A percentile compares a stretch with the other conserved stretches of the same genome.
Conservation (phyloP, 2,329 filamentous ascomycete genomes). For the Fusarium musae region DNA sequence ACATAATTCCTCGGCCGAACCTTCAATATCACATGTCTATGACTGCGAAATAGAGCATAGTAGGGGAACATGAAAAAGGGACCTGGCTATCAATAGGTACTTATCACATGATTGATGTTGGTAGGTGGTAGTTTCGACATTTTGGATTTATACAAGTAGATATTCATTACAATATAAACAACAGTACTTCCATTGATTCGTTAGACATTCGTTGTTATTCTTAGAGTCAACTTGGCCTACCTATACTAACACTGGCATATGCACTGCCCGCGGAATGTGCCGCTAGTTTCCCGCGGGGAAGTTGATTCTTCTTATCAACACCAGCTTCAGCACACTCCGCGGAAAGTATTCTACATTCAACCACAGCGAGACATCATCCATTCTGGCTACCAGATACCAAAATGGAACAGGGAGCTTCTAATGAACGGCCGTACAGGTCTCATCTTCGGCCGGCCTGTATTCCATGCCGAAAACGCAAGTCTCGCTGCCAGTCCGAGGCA, state of each 20-base stretch:
- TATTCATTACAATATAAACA: too few relatives aligned
- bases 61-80: too few relatives aligned
- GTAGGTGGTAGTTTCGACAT: too few relatives aligned
- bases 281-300: not conserved
- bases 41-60: not conserved
- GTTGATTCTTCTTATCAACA: not conserved
- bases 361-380: not conserved
- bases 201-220: too few relatives aligned
- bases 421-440: constrained; percentile 65
- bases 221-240: too few relatives aligned
- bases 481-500: constrained; percentile 68
- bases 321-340: not conserved
- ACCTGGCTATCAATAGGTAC: too few relatives aligned
- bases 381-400: not conserved
- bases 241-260: not conserved
- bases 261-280: not conserved
- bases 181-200: too few relatives aligned
- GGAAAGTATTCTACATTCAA: not conserved
- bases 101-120: too few relatives aligned
- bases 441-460: constrained; percentile 70
- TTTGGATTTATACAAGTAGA: too few relatives aligned
- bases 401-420: constrained; percentile 12
- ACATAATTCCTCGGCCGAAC: constrained; percentile 12
- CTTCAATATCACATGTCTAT: constrained; percentile 12
- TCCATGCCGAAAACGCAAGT: constrained; percentile 69